Evolutionary conservation across 352 stramenopile genomes (phyloP).

Genomic region (Pythium apleroticum): DNA sequence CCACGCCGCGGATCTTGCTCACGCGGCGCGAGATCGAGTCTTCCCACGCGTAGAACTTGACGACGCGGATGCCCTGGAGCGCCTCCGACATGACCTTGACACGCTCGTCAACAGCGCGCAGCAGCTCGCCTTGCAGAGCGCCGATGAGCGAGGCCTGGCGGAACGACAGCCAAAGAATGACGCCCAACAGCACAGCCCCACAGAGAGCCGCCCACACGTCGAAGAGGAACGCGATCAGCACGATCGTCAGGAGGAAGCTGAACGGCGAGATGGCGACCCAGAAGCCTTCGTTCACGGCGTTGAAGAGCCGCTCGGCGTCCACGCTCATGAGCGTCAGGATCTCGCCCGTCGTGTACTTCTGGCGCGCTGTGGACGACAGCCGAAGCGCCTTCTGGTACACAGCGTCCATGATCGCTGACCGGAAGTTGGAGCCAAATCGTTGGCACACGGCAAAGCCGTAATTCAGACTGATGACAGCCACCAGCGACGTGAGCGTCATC

Average conservation of each 20-base stretch:
- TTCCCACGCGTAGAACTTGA: slow-evolving; percentile 92
- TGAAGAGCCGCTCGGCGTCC: slow-evolving; percentile 36
- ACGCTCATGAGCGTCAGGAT: slow-evolving; percentile 32
- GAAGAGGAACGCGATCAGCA: slow-evolving; percentile 33
- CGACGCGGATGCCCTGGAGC: slow-evolving; percentile 83
- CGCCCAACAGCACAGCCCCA: slow-evolving; percentile 23
- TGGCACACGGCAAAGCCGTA: slow-evolving; percentile 34
- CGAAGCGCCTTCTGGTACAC: slow-evolving; percentile 41
- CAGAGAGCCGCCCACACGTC: slow-evolving; percentile 20
- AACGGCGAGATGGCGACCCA: slow-evolving; percentile 35
- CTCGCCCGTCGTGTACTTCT: slow-evolving; percentile 36
- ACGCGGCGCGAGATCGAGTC: slow-evolving; percentile 44
- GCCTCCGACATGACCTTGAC: slow-evolving; percentile 94
- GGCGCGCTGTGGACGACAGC: slow-evolving; percentile 34
- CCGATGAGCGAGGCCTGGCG: slow-evolving; percentile 25
- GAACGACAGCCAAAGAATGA: slow-evolving; percentile 26
- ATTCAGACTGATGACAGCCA: slow-evolving; percentile 35
- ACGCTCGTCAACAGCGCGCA: slow-evolving; percentile 47
- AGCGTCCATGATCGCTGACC: slow-evolving; percentile 37
- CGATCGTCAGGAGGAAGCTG: slow-evolving; percentile 34
- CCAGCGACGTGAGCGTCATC: slow-evolving; percentile 35
- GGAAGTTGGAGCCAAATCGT: slow-evolving; percentile 37
- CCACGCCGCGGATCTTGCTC: slow-evolving; percentile 36
- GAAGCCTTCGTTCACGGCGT: slow-evolving; percentile 32
- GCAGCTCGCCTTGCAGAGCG: slow-evolving; percentile 26